phyloP scores from a whole-genome alignment of 305 asterid genomes.

The Fraxinus dipetala region DNA sequence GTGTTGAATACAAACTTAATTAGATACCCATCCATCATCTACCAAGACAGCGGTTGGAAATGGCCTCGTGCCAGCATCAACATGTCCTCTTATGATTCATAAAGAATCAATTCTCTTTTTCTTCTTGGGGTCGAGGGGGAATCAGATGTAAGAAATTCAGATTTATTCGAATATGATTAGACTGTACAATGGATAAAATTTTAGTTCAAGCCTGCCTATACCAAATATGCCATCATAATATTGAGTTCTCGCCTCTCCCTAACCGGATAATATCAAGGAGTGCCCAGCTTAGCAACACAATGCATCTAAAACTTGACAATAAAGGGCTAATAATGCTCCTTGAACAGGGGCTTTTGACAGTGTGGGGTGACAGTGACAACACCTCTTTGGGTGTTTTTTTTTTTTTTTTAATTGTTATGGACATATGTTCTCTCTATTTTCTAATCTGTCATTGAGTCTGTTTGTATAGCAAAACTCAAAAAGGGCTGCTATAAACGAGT shows the following conservation, averaged over 20 bases:
- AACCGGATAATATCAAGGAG: not conserved
- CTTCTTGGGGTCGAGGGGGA: not conserved
- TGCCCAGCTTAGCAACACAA: not conserved
- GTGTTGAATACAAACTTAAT: not conserved
- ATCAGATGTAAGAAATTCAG: not conserved
- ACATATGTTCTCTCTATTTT: too few species aligned
- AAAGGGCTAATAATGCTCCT: too few species aligned
- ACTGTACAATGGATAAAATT: not conserved
- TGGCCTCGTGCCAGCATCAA: not conserved
- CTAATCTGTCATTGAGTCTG: too few species aligned
- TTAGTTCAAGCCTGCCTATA: not conserved
- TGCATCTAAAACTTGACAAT: not conserved
- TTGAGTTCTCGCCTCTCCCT: not conserved
- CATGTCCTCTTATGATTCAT: not conserved
- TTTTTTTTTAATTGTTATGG: too few species aligned
- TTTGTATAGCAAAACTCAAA: too few species aligned
- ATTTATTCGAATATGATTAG: not conserved
- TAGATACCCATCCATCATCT: not conserved
- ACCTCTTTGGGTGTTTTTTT: too few species aligned
- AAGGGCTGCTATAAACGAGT: not conserved
- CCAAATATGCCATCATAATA: not conserved
- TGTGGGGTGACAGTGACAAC: too few species aligned
- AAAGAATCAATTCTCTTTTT: not conserved
- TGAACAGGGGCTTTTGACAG: too few species aligned
- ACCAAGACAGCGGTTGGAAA: not conserved